A percentile compares a stretch with the other conserved stretches of the same genome.
These are phyloP conservation scores for Artemisia tridentata DNA, from an alignment of 129 eudicot genomes.

Conservation along the genomic window DNA sequence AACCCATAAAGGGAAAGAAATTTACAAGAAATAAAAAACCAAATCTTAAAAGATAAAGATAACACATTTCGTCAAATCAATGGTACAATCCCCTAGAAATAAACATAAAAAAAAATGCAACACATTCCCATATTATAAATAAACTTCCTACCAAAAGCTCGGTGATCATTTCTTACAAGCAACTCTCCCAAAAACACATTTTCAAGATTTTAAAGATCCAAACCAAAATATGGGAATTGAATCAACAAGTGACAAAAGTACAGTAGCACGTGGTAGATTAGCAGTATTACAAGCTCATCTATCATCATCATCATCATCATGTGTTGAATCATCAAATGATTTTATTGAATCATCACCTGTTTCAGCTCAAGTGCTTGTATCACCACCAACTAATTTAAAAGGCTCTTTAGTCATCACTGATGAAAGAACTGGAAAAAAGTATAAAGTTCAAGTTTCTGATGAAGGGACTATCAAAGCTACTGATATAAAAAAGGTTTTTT, in stretches of 20 bases:
- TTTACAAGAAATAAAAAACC: background rate
- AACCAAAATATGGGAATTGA: constrained; percentile 30
- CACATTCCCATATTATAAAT: background rate
- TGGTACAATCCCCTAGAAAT: constrained; percentile 28
- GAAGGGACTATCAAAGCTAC: constrained; percentile 91
- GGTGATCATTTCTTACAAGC: constrained; percentile 38
- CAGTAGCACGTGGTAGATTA: constrained; percentile 62
- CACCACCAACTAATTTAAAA: constrained; percentile 64
- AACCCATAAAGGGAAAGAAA: constrained; percentile 14
- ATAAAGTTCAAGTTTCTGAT: constrained; percentile 65
- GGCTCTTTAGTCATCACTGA: constrained; percentile 65
- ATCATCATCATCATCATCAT: constrained; percentile 54
- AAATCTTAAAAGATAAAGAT: constrained; percentile 24
- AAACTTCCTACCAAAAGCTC: background rate
- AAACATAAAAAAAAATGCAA: constrained; percentile 11
- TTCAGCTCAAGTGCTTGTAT: constrained; percentile 55
- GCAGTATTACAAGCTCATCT: constrained; percentile 82
- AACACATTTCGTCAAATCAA: background rate
- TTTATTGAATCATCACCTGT: constrained; percentile 38
- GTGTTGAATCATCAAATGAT: constrained; percentile 40
- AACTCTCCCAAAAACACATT: background rate
- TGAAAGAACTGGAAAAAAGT: constrained; percentile 86
- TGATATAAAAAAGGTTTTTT: constrained; percentile 77
- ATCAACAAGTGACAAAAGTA: constrained; percentile 7
- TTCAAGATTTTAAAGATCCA: background rate